phyloP scores from a whole-genome alignment of 371 early-diverging fungal species.

The Conidiobolus coronatus region DNA sequence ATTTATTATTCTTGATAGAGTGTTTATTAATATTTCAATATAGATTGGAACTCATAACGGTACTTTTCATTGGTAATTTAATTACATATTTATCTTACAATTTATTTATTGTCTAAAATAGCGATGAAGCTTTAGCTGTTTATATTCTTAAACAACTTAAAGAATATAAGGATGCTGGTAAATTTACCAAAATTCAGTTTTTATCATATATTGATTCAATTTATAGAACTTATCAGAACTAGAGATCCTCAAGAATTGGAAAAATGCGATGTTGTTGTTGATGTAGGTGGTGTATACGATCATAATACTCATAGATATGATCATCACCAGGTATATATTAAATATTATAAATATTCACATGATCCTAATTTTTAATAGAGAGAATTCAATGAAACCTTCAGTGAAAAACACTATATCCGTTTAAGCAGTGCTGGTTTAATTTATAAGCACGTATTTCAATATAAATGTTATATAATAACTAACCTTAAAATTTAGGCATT shows the following conservation, averaged over 20 bases:
- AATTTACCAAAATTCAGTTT: background rate
- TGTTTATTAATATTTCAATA: too few relatives aligned
- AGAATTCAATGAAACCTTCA: conserved; percentile 78
- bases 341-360: background rate
- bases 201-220: background rate
- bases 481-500: conserved; percentile 26
- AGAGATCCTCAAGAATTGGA: conserved; percentile 63
- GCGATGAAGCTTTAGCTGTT: conserved; percentile 89
- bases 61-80: conserved; percentile 49
- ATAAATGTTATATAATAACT: background rate
- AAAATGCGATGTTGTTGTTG: conserved; percentile 79
- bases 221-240: conserved; percentile 50
- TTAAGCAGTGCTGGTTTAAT: conserved; percentile 80
- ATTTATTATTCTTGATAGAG: too few relatives aligned
- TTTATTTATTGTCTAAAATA: conserved; percentile 1
- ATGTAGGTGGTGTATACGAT: conserved; percentile 93
- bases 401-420: conserved; percentile 49
- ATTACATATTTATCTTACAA: background rate
- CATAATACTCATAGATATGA: conserved; percentile 62
- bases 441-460: conserved; percentile 33
- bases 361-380: conserved; percentile 13
- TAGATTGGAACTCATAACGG: conserved; percentile 70
- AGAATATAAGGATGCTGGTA: conserved; percentile 39
- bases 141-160: conserved; percentile 54
- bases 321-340: conserved; percentile 64